Base-by-base conservation (phyloP, 306 rosid genomes). In the Sindora glabra region DNA sequence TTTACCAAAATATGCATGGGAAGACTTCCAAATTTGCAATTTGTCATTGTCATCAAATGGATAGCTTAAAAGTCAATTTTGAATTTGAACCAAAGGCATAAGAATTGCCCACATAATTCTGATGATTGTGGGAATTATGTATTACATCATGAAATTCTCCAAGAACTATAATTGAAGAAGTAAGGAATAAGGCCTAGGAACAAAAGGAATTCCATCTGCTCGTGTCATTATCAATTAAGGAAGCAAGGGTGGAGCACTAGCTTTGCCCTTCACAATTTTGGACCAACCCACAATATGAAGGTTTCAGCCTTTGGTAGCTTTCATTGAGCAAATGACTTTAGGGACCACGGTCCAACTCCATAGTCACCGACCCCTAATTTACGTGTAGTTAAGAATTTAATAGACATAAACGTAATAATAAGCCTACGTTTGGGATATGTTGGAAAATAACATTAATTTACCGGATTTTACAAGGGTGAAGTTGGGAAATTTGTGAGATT, bases 141-240 rank as follows among this genome's bases (percentile, higher is more conserved):
- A 29, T 25, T 17, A 30, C 15, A 36, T 4, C 10, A 7, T 16
- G 16, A 58, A 37, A 46, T 23, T 57, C 71, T 37, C 29, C 12
- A 53, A 48, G 55, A 65, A 33, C 42, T 27, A 33, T 40, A 42
- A 25, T 69, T 57, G 83, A 81, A 69, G 70, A 60, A 49, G 59
- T 33, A 64, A 40, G 29, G 58, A 59, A 61, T 65, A 73, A 51
- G 56, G 45, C 32, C 11, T 37, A 11, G 64, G 55, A 73, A 67
- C 82, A 78, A 82, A 73, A 54, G 59, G 70, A 79, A 76, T 67
- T 64, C 12, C 17, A 46, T 67, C 56, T 15, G 4, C 21, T 51
- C 32, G 44, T 44, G 79, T 80, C 81, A 44, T 30, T 80, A 56
- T 74, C 71, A 52, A 18, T 53, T 17, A 42, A 53, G 52, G 53